Conservation (phyloP, 2,329 filamentous ascomycete genomes). For the Calonectria henricotiae region DNA sequence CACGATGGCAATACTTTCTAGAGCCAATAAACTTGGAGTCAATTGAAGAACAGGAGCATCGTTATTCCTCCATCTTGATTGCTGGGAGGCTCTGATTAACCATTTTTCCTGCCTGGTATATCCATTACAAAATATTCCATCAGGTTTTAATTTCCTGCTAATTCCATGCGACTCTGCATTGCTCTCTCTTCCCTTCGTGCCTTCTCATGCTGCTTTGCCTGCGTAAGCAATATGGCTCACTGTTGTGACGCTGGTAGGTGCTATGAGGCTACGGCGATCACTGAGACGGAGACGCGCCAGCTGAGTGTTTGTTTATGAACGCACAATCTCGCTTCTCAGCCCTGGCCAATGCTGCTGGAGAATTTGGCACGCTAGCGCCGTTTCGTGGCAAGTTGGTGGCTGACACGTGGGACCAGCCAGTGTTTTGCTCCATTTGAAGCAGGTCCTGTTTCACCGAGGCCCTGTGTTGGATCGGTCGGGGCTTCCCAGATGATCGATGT, state of each 20-base stretch:
- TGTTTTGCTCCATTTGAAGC: background rate
- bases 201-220: background rate
- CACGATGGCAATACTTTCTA: too few relatives aligned
- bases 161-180: slow-evolving; percentile 8
- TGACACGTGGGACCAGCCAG: background rate
- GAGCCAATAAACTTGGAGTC: too few relatives aligned
- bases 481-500: background rate
- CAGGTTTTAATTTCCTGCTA: slow-evolving; percentile 13
- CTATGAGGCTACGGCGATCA: slow-evolving; percentile 21
- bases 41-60: too few relatives aligned
- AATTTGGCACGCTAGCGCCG: background rate
- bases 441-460: background rate
- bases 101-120: slow-evolving; percentile 13
- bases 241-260: slow-evolving; percentile 12
- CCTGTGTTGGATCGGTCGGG: background rate
- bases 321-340: slow-evolving; percentile 13
- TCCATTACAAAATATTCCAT: slow-evolving; percentile 19
- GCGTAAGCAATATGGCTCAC: background rate
- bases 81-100: background rate
- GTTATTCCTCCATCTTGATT: background rate
- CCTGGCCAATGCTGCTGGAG: slow-evolving; percentile 1
- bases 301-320: slow-evolving; percentile 5
- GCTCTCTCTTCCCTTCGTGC: slow-evolving; percentile 3
- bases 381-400: background rate
- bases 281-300: background rate